These are phyloP conservation scores for Hammondia hammondi DNA, from an alignment of 169 alveolate genomes.

Conservation along the genomic window DNA sequence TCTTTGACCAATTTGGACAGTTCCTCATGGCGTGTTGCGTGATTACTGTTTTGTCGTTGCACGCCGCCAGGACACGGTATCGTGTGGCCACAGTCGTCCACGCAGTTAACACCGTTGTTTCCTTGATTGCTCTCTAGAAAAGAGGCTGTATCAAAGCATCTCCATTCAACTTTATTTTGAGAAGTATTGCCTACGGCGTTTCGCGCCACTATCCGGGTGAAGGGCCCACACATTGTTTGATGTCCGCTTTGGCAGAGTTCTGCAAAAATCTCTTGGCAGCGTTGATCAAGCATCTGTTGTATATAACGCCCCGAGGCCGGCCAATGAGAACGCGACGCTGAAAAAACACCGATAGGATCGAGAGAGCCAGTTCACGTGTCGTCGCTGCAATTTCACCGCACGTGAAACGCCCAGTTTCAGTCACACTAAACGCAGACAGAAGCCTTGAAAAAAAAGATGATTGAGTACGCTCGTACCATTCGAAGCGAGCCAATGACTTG, in stretches of 20 bases:
- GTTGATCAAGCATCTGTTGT: background rate
- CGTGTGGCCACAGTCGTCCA: background rate
- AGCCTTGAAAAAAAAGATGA: too few species aligned
- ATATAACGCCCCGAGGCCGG: background rate
- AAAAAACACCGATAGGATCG: too few species aligned
- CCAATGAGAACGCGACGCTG: background rate
- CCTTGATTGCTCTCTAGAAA: background rate
- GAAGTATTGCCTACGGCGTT: background rate
- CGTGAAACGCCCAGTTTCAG: too few species aligned
- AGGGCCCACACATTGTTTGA: background rate
- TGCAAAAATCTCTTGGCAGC: background rate
- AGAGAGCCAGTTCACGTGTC: too few species aligned
- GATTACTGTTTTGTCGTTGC: background rate
- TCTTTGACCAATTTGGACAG: background rate
- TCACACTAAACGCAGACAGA: too few species aligned
- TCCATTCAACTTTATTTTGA: background rate
- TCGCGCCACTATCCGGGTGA: background rate
- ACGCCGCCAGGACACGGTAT: constrained; percentile 4
- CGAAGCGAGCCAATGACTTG: too few species aligned
- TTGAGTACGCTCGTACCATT: too few species aligned
- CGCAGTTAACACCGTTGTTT: background rate
- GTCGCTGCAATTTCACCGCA: too few species aligned
- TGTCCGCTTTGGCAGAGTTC: background rate
- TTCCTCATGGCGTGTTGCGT: background rate
- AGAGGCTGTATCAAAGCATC: background rate